Evolutionary conservation across 192 early-diverging fungal species (phyloP).

Genomic region (Funneliformis mosseae): DNA sequence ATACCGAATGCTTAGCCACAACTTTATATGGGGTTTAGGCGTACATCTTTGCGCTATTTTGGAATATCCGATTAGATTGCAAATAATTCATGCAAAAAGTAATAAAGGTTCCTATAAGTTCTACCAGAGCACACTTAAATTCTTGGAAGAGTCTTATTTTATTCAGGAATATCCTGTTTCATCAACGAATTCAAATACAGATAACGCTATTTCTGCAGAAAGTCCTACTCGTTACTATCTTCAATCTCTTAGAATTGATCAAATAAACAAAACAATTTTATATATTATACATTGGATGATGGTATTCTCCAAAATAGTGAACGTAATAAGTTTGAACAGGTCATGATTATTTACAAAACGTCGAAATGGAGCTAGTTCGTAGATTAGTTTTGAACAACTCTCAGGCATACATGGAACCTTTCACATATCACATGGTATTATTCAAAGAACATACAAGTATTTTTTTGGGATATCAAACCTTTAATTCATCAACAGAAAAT

Average conservation of each 20-base stretch:
- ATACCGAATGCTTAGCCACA: too few species aligned
- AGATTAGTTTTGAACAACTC: neutral
- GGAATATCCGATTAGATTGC: slow-evolving; percentile 23
- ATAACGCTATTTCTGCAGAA: neutral
- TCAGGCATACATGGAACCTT: neutral
- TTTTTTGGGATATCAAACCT: slow-evolving; percentile 27
- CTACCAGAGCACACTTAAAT: slow-evolving; percentile 13
- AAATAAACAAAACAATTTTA: neutral
- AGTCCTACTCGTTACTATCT: neutral
- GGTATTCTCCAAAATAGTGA: slow-evolving; percentile 26
- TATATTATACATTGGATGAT: slow-evolving; percentile 19
- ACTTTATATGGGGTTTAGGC: neutral
- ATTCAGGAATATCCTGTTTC: too few species aligned
- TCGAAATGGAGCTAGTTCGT: slow-evolving; percentile 20
- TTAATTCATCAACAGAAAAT: slow-evolving; percentile 26
- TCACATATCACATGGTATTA: slow-evolving; percentile 31
- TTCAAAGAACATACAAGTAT: slow-evolving; percentile 1
- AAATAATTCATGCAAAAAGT: slow-evolving; percentile 32
- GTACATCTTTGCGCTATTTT: slow-evolving; percentile 23
- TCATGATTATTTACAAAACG: slow-evolving; percentile 17
- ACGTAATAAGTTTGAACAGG: slow-evolving; percentile 10
- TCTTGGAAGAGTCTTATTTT: slow-evolving; percentile 9
- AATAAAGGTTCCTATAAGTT: neutral
- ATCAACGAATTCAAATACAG: too few species aligned
- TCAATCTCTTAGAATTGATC: neutral